A percentile compares a stretch with the other conserved stretches of the same genome.
Evolutionary conservation across 805 yeast genomes (phyloP).

Genomic region (Starmera dryadoides): DNA sequence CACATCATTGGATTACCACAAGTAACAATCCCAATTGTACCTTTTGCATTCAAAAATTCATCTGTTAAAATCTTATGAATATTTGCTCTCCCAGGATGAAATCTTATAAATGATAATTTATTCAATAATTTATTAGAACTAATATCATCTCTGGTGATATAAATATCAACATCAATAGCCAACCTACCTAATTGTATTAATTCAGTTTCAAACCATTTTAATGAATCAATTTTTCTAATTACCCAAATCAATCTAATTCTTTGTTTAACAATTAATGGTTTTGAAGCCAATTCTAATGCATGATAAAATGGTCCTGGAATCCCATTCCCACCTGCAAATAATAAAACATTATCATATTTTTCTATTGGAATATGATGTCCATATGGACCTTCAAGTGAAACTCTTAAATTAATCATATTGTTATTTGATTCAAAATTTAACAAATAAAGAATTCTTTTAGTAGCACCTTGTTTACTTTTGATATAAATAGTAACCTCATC

Average conservation of each 20-base stretch:
- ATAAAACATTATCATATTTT: conserved; percentile 30
- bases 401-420: conserved; percentile 23
- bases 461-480: conserved; percentile 53
- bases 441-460: conserved; percentile 29
- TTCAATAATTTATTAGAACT: background rate
- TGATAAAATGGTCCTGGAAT: conserved; percentile 44
- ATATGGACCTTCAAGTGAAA: conserved; percentile 58
- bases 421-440: conserved; percentile 8
- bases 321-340: conserved; percentile 48
- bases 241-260: conserved; percentile 54
- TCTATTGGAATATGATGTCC: conserved; percentile 36
- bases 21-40: conserved; percentile 45
- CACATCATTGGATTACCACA: conserved; percentile 61
- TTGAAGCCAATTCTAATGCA: conserved; percentile 22
- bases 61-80: conserved; percentile 29
- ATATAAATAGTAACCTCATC: conserved; percentile 35
- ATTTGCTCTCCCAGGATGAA: conserved; percentile 41
- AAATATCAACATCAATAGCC: conserved; percentile 24
- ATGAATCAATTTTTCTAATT: conserved; percentile 42
- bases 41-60: conserved; percentile 28
- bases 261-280: conserved; percentile 19
- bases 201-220: conserved; percentile 35
- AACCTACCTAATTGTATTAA: conserved; percentile 28
- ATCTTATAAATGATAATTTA: conserved; percentile 18
- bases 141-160: conserved; percentile 27